phyloP scores from a whole-genome alignment of 257 asterid genomes.

The Solanum peruvianum region DNA sequence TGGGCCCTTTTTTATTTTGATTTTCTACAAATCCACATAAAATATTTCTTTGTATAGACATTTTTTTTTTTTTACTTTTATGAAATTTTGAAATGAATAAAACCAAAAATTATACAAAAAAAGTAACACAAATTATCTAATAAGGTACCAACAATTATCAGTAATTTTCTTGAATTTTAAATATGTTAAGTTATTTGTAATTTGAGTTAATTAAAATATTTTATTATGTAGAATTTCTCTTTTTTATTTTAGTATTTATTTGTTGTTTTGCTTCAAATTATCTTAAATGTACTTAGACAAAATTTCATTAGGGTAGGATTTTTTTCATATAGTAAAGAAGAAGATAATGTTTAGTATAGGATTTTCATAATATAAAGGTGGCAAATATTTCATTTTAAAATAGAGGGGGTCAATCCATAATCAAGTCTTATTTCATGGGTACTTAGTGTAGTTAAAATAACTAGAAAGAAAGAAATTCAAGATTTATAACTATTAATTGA shows the following conservation, averaged over 20 bases:
- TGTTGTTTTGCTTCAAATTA: background rate
- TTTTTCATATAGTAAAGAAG: background rate
- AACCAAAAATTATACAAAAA: too few relatives aligned
- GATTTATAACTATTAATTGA: background rate
- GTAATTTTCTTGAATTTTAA: background rate
- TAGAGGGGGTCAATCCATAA: too few relatives aligned
- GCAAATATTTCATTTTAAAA: too few relatives aligned
- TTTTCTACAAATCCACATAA: background rate
- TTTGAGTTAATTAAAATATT: too few relatives aligned
- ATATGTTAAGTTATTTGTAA: background rate
- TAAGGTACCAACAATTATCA: background rate
- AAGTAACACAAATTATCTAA: background rate
- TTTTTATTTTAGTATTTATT: too few relatives aligned
- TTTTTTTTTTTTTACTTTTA: too few relatives aligned
- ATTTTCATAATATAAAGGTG: too few relatives aligned
- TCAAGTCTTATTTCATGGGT: too few relatives aligned
- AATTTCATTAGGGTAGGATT: background rate
- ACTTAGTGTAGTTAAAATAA: too few relatives aligned
- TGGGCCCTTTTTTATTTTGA: constrained; percentile 8
- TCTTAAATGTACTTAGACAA: background rate
- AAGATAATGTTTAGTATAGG: too few relatives aligned
- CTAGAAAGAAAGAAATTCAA: too few relatives aligned
- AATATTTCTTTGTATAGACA: background rate
- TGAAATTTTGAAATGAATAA: background rate
- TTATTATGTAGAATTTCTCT: too few relatives aligned